Conservation (phyloP, 257 asterid genomes). For the Solanum pennellii region DNA sequence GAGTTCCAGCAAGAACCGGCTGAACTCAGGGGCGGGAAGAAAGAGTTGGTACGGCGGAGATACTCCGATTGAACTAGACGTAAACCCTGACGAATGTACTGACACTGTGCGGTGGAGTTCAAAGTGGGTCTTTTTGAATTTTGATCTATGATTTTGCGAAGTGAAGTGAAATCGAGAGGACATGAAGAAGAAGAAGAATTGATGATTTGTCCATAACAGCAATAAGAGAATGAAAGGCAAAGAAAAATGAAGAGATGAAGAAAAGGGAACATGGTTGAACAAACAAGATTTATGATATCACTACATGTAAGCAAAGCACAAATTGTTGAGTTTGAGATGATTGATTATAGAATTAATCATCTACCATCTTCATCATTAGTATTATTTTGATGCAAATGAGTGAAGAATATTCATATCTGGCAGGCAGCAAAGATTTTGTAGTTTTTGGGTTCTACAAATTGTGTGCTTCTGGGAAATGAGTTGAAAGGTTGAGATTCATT, state of each 20-base stretch:
- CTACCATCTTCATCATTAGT: neutral
- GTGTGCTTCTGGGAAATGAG: neutral
- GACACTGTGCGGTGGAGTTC: constrained; percentile 38
- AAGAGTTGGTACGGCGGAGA: constrained; percentile 33
- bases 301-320: neutral
- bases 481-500: neutral
- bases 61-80: constrained; percentile 63
- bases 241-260: neutral
- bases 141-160: constrained; percentile 17
- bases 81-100: constrained; percentile 53
- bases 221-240: neutral
- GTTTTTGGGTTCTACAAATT: neutral
- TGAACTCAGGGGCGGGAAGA: constrained; percentile 46
- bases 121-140: constrained; percentile 7
- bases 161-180: constrained; percentile 43
- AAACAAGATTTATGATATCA: neutral
- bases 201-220: neutral
- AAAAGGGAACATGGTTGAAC: neutral
- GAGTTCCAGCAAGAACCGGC: constrained; percentile 59
- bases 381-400: neutral
- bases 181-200: constrained; percentile 24
- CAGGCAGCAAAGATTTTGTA: neutral
- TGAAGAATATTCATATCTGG: neutral
- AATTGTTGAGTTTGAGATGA: neutral
- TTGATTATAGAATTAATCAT: neutral